Conservation (phyloP, 805 yeast species). For the Hanseniaspora clermontiae region DNA sequence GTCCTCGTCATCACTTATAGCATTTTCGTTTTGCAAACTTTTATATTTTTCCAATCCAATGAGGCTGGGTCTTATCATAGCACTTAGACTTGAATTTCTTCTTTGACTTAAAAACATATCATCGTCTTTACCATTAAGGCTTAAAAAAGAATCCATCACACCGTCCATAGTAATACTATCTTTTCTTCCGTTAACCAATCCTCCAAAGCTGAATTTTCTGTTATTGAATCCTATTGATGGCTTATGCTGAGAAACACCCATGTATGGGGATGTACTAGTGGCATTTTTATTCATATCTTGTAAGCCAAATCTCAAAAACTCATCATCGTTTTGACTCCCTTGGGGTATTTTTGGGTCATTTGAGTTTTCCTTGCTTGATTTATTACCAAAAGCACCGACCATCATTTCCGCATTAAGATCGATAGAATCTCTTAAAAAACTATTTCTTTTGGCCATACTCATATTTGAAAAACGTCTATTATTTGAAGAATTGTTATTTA, state of each 20-base stretch:
- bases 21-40: conserved; percentile 10
- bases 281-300: conserved; percentile 3
- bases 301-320: conserved; percentile 5
- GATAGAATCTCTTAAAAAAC: conserved; percentile 9
- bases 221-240: not conserved
- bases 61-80: conserved; percentile 9
- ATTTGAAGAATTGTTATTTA: not conserved
- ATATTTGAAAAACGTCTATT: conserved; percentile 4
- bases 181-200: conserved; percentile 6
- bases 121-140: conserved; percentile 26
- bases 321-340: conserved; percentile 6
- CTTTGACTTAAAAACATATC: conserved; percentile 20
- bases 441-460: not conserved
- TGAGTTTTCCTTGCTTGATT: conserved; percentile 7
- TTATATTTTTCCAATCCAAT: conserved; percentile 3
- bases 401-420: conserved; percentile 12
- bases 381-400: conserved; percentile 8
- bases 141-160: conserved; percentile 18
- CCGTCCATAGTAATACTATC: conserved; percentile 11
- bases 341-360: not conserved
- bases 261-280: conserved; percentile 1
- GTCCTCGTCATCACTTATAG: conserved; percentile 14
- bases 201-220: conserved; percentile 12
- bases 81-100: conserved; percentile 16
- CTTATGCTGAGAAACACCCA: conserved; percentile 6